phyloP scores from a whole-genome alignment of 2,329 filamentous ascomycete species.

The Didymellaceae sp. region DNA sequence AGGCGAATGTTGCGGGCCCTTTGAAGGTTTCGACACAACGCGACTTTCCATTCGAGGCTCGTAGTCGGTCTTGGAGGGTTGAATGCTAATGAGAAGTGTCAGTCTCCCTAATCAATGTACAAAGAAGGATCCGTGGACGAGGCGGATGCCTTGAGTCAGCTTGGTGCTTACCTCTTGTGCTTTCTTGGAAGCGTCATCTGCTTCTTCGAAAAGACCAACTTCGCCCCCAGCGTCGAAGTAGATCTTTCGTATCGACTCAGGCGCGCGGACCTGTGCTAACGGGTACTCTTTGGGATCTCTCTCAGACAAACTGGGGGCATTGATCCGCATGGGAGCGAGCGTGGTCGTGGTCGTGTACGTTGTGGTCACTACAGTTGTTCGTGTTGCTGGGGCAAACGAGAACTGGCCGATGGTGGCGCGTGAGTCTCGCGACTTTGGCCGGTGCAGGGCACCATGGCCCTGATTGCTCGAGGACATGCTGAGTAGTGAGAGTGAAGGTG shows the following conservation, averaged over 20 bases:
- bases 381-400: conserved; percentile 67
- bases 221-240: conserved; percentile 72
- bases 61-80: conserved; percentile 53
- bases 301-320: conserved; percentile 71
- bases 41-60: conserved; percentile 56
- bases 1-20: conserved; percentile 50
- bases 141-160: conserved; percentile 22
- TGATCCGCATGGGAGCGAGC: conserved; percentile 84
- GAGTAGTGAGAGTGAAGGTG: conserved; percentile 12
- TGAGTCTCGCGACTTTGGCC: conserved; percentile 38
- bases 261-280: conserved; percentile 81
- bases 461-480: conserved; percentile 40
- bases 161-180: conserved; percentile 59
- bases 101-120: conserved; percentile 14
- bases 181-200: conserved; percentile 62
- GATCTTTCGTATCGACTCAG: conserved; percentile 77
- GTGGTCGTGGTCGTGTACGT: conserved; percentile 85
- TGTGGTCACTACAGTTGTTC: conserved; percentile 78
- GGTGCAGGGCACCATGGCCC: conserved; percentile 33
- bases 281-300: conserved; percentile 92
- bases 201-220: conserved; percentile 67
- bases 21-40: conserved; percentile 50
- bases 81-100: conserved; percentile 50
- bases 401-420: conserved; percentile 63
- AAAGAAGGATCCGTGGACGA: conserved; percentile 29